A percentile compares a stretch with the other conserved stretches of the same genome.
These are phyloP conservation scores for Clonostachys sp. DNA, from an alignment of 2,329 filamentous ascomycete species.

Conservation along the genomic window DNA sequence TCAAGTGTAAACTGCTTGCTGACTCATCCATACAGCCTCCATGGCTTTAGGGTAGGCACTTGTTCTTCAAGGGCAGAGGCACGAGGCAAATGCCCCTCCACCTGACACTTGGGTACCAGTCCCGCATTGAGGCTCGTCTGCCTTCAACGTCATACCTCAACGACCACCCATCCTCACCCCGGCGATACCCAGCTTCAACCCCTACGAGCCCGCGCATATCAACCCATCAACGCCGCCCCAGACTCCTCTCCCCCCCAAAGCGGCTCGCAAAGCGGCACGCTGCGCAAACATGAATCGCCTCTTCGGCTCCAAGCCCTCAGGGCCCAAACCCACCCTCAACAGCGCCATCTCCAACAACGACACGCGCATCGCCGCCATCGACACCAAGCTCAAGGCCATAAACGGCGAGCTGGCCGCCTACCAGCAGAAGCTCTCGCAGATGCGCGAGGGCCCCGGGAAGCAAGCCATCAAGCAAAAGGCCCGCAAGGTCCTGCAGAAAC, in stretches of 20 bases:
- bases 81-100: too few species aligned
- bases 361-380: conserved; percentile 77
- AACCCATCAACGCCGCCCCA: too few species aligned
- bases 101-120: too few species aligned
- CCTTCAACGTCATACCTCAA: too few species aligned
- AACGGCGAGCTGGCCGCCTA: conserved; percentile 88
- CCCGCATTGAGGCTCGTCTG: too few species aligned
- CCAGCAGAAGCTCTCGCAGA: conserved; percentile 81
- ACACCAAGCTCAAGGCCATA: conserved; percentile 89
- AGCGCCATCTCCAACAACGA: conserved; percentile 83
- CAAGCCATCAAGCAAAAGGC: conserved; percentile 90
- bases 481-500: conserved; percentile 86
- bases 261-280: conserved; percentile 12
- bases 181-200: too few species aligned
- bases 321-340: conserved; percentile 84
- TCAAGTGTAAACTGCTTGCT: too few species aligned
- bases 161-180: too few species aligned
- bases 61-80: too few species aligned
- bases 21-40: too few species aligned
- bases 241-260: not conserved
- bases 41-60: too few species aligned
- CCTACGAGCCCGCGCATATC: too few species aligned
- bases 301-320: conserved; percentile 82
- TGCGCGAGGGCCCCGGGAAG: conserved; percentile 95
- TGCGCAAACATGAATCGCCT: conserved; percentile 75